Percentiles rank a stretch among this genome's conserved stretches.
phyloP scores from a whole-genome alignment of 306 rosid genomes.

The Ammopiptanthus mongolicus region DNA sequence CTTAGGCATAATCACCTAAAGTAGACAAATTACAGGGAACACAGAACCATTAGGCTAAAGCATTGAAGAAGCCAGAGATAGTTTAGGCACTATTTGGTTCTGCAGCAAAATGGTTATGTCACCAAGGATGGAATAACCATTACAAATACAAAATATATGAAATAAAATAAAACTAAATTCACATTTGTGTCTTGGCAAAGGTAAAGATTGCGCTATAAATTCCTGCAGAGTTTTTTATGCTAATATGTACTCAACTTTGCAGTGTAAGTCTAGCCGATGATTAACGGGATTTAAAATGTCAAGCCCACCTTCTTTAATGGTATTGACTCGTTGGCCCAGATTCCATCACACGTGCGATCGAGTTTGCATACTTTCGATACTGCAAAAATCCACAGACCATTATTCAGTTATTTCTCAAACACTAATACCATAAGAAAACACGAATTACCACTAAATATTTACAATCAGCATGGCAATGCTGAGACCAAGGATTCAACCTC shows the following conservation, averaged over 20 bases:
- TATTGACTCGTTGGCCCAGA: background rate
- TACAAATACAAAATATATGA: background rate
- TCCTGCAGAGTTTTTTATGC: background rate
- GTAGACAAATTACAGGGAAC: no score
- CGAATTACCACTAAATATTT: background rate
- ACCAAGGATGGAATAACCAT: background rate
- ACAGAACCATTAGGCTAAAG: no score
- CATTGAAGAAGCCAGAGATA: no score
- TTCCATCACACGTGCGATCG: slow-evolving; percentile 17
- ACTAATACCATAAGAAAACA: background rate
- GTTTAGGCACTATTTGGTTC: background rate
- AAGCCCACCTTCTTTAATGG: slow-evolving; percentile 8
- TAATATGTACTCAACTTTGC: background rate
- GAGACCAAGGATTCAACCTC: background rate
- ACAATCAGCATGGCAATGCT: background rate
- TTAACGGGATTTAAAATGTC: background rate
- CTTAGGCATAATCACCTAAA: no score
- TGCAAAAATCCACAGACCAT: slow-evolving; percentile 13
- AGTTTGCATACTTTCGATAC: slow-evolving; percentile 21
- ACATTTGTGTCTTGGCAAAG: background rate
- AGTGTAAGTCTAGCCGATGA: background rate
- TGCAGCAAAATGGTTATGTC: background rate
- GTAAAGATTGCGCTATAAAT: background rate
- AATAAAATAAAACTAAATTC: background rate
- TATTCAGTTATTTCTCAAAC: slow-evolving; percentile 6